phyloP scores from a whole-genome alignment of 768 basidiomycete genomes.

The Lyophyllum decastes region DNA sequence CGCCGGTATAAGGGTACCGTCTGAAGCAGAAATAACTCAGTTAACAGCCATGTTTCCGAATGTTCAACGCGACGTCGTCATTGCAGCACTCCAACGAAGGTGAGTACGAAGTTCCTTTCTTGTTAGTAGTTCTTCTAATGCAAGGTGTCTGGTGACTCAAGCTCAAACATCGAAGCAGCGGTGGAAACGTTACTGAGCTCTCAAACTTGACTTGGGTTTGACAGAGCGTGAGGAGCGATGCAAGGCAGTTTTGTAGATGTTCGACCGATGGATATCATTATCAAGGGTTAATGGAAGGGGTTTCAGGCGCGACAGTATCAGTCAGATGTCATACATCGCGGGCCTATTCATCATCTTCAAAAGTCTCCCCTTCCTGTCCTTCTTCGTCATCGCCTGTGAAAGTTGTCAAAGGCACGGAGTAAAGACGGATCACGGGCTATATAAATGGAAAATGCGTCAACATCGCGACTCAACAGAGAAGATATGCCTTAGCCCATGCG shows the following conservation, averaged over 20 bases:
- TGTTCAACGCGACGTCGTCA: constrained; percentile 67
- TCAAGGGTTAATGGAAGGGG: constrained; percentile 14
- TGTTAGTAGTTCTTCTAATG: constrained; percentile 4
- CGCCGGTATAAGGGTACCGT: constrained; percentile 66
- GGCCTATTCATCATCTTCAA: constrained; percentile 41
- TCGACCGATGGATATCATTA: constrained; percentile 15
- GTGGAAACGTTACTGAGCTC: constrained; percentile 76
- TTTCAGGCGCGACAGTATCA: constrained; percentile 22
- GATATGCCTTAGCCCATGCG: constrained; percentile 1
- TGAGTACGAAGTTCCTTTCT: constrained; percentile 34
- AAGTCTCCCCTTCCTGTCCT: constrained; percentile 22
- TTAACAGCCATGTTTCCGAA: constrained; percentile 85
- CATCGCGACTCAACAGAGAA: background rate
- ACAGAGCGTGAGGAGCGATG: constrained; percentile 13
- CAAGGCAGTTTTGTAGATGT: constrained; percentile 3
- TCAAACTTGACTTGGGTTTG: constrained; percentile 27
- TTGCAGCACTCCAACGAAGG: constrained; percentile 83
- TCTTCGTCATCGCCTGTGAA: constrained; percentile 86
- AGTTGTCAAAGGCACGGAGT: constrained; percentile 85
- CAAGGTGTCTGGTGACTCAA: constrained; percentile 26
- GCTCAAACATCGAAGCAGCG: constrained; percentile 78
- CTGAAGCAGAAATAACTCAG: constrained; percentile 74
- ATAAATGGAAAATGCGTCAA: constrained; percentile 21
- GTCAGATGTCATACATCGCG: constrained; percentile 14
- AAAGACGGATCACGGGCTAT: constrained; percentile 92